Evolutionary conservation across 352 stramenopile species (phyloP).

Genomic region (Phytophthora pluvialis): DNA sequence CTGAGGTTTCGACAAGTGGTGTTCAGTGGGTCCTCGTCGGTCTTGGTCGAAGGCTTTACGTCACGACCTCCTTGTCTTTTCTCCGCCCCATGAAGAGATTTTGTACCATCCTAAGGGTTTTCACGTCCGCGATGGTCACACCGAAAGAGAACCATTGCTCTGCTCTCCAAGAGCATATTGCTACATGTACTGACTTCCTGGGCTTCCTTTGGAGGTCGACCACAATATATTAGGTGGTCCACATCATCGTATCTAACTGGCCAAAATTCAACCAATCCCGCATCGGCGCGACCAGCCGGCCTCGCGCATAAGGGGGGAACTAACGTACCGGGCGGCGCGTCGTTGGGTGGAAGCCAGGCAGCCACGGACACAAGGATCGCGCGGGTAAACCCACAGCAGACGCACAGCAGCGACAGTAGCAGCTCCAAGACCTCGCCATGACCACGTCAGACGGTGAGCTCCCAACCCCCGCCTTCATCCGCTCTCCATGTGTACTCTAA

Average conservation of each 20-base stretch:
- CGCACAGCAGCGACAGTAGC: constrained; percentile 4
- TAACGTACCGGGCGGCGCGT: constrained; percentile 21
- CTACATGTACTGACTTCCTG: no score
- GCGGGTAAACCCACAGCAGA: background rate
- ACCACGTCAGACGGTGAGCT: constrained; percentile 34
- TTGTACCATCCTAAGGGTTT: no score
- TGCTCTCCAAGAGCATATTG: no score
- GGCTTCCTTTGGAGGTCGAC: no score
- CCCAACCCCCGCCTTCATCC: background rate
- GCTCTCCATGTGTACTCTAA: constrained; percentile 12
- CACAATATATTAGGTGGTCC: no score
- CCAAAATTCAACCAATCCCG: background rate
- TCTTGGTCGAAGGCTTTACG: background rate
- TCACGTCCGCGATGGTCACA: no score
- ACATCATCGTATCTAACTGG: background rate
- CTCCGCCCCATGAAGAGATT: no score
- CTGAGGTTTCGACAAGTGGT: constrained; percentile 2
- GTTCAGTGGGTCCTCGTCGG: background rate
- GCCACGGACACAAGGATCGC: constrained; percentile 24
- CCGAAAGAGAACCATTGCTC: no score
- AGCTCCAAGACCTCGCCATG: constrained; percentile 9
- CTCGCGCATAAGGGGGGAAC: background rate
- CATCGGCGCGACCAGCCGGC: background rate
- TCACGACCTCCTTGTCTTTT: no score
- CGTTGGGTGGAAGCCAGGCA: constrained; percentile 37